These are phyloP conservation scores for Verticillium albo-atrum DNA, from an alignment of 2,329 filamentous ascomycete species.

Conservation along the genomic window DNA sequence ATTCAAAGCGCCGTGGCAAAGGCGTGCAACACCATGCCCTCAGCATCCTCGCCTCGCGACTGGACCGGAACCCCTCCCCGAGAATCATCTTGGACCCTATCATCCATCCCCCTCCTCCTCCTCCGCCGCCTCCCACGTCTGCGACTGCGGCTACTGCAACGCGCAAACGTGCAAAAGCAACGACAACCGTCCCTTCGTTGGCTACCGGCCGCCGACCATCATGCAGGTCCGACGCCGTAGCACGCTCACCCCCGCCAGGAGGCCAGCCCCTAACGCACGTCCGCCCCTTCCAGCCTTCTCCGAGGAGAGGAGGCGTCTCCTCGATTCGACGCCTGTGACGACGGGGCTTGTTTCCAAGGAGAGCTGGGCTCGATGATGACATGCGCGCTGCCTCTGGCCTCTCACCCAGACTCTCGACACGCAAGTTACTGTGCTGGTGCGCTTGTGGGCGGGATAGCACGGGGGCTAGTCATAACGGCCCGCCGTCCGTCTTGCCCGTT, in stretches of 20 bases:
- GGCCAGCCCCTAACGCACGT: neutral
- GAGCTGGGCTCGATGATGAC: neutral
- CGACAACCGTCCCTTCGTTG: neutral
- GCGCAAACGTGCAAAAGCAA: neutral
- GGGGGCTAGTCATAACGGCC: neutral
- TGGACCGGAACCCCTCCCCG: neutral
- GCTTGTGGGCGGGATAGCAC: neutral
- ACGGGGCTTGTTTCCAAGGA: neutral
- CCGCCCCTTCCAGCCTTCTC: neutral
- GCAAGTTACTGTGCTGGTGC: no score
- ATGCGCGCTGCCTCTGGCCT: neutral
- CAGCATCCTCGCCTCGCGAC: neutral
- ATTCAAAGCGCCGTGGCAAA: neutral
- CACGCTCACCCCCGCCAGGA: no score
- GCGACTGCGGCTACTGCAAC: neutral
- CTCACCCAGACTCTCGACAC: neutral
- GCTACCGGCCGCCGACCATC: neutral
- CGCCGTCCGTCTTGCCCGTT: neutral
- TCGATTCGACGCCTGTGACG: neutral
- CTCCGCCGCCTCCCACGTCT: neutral
- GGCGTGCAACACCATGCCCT: neutral
- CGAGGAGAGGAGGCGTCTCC: neutral
- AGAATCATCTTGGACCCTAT: neutral
- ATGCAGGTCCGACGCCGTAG: neutral
- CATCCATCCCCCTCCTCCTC: neutral